phyloP scores from a whole-genome alignment of 78 protist species.

The Tieghemostelium lacteum region DNA sequence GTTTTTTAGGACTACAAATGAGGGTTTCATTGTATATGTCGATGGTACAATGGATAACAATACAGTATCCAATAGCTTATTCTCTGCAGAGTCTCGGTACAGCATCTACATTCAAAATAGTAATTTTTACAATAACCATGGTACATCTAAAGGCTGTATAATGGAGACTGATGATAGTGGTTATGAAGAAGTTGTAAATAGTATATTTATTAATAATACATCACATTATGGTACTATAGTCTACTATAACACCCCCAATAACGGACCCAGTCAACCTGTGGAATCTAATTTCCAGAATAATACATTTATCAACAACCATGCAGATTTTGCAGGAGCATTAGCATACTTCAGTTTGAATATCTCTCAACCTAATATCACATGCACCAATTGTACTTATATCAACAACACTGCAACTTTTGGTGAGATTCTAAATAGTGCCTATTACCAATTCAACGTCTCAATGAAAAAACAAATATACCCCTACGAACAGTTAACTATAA shows the following conservation, averaged over 20 bases:
- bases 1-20: conserved; percentile 5
- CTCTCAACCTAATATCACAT: conserved; percentile 8
- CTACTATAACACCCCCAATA: neutral
- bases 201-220: conserved; percentile 1
- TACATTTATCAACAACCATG: conserved; percentile 11
- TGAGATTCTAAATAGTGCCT: conserved; percentile 12
- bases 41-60: neutral
- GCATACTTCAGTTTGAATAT: conserved; percentile 46
- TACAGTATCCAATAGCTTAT: conserved; percentile 5
- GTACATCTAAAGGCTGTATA: conserved; percentile 26
- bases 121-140: neutral
- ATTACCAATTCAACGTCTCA: conserved; percentile 18
- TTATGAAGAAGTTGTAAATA: neutral
- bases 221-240: conserved; percentile 48
- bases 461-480: conserved; percentile 22
- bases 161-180: conserved; percentile 61
- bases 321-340: conserved; percentile 11
- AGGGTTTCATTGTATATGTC: neutral
- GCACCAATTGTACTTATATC: neutral
- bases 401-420: conserved; percentile 49
- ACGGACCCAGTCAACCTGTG: neutral
- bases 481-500: conserved; percentile 10
- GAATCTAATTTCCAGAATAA: neutral
- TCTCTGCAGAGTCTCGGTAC: neutral
- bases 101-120: conserved; percentile 1